These are phyloP conservation scores for Candida ipomoeae DNA, from an alignment of 805 yeast species.

Conservation along the genomic window DNA sequence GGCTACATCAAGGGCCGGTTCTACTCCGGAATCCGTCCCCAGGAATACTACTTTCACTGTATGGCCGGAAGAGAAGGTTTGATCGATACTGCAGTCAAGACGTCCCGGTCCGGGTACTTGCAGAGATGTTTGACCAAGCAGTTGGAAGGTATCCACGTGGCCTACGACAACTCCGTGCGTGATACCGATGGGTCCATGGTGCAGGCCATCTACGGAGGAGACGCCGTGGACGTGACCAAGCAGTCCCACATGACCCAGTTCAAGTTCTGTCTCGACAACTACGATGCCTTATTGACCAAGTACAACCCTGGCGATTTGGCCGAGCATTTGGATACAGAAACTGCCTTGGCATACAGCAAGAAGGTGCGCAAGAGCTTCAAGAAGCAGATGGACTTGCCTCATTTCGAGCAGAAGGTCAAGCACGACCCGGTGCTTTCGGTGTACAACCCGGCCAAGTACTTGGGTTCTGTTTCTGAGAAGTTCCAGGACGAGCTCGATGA, in stretches of 20 bases:
- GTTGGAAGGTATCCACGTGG: constrained; percentile 91
- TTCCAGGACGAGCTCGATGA: constrained; percentile 78
- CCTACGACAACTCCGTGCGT: constrained; percentile 93
- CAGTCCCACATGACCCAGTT: constrained; percentile 93
- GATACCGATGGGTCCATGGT: constrained; percentile 92
- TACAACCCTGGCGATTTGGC: constrained; percentile 75
- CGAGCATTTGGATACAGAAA: constrained; percentile 76
- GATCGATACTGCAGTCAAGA: constrained; percentile 98
- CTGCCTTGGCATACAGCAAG: constrained; percentile 77
- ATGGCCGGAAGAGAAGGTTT: constrained; percentile 99
- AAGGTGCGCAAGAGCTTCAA: constrained; percentile 69
- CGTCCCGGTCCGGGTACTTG: constrained; percentile 95
- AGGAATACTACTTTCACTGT: constrained; percentile 98
- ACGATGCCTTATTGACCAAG: constrained; percentile 77
- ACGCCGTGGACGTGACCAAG: constrained; percentile 88
- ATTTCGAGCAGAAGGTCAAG: constrained; percentile 56
- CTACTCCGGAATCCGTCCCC: constrained; percentile 96
- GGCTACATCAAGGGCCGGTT: constrained; percentile 96
- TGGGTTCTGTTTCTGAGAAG: constrained; percentile 90
- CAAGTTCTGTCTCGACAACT: constrained; percentile 87
- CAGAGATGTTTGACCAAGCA: constrained; percentile 98
- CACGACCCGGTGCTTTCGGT: constrained; percentile 87
- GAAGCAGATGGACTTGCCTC: constrained; percentile 61
- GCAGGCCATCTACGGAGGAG: constrained; percentile 97
- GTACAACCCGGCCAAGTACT: constrained; percentile 81